These are phyloP conservation scores for Dactylis glomerata DNA, from an alignment of 176 grass and related monocot species.

Conservation along the genomic window DNA sequence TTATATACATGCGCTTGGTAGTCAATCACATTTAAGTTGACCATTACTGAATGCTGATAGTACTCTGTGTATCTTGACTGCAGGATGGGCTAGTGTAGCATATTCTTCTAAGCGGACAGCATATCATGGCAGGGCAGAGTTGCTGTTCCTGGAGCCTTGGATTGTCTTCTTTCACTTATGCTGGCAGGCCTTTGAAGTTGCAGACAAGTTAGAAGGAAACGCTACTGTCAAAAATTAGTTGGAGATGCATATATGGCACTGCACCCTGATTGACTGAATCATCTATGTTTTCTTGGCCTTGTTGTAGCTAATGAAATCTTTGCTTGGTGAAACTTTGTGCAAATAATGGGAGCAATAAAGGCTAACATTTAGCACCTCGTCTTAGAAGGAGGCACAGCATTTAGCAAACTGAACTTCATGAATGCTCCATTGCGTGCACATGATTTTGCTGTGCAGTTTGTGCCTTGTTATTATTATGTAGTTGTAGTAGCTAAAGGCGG, in stretches of 20 bases:
- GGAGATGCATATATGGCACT: neutral
- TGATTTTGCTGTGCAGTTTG: too few species aligned
- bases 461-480: too few species aligned
- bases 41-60: too few species aligned
- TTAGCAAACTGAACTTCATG: too few species aligned
- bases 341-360: neutral
- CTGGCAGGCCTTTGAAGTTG: neutral
- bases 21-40: too few species aligned
- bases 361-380: too few species aligned
- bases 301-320: neutral
- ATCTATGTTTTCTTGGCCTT: neutral
- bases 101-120: neutral
- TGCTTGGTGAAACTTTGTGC: neutral
- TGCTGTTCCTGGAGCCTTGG: too few species aligned
- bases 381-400: too few species aligned
- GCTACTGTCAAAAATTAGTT: neutral
- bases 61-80: neutral
- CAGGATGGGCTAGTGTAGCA: conserved; percentile 44
- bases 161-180: too few species aligned
- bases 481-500: too few species aligned
- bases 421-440: too few species aligned
- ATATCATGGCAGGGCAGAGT: neutral
- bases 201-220: neutral
- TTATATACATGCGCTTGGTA: too few species aligned
- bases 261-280: neutral